A percentile compares a stretch with the other conserved stretches of the same genome.
Evolutionary conservation across 352 stramenopile species (phyloP).

Genomic region (Phytopythium aichiense): DNA sequence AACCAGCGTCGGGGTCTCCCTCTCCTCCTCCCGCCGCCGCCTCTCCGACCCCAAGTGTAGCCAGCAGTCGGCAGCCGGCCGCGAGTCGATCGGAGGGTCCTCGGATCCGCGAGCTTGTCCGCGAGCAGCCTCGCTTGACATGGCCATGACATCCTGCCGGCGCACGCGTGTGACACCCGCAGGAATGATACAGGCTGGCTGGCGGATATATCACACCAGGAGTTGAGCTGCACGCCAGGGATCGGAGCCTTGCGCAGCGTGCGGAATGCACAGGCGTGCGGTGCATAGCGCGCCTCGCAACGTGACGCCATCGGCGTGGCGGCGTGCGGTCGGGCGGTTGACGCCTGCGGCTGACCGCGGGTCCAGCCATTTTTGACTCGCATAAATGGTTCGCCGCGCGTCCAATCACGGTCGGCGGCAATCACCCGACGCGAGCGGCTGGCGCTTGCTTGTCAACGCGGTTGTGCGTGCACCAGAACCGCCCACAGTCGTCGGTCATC

Average conservation of each 20-base stretch:
- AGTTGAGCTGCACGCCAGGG: not conserved
- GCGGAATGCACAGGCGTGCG: not conserved
- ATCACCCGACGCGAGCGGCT: not conserved
- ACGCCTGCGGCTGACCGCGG: not conserved
- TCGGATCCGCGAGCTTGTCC: not conserved
- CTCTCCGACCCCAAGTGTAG: not conserved
- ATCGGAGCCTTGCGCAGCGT: not conserved
- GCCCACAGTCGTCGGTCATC: too few relatives aligned
- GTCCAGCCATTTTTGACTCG: not conserved
- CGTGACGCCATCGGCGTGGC: not conserved
- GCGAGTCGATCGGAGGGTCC: not conserved
- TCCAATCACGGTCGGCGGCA: not conserved
- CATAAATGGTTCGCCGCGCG: constrained; percentile 1
- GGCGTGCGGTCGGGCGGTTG: not conserved
- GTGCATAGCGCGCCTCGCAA: not conserved
- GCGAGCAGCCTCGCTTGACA: too few relatives aligned
- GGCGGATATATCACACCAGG: too few relatives aligned
- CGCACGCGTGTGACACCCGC: too few relatives aligned
- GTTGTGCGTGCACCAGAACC: too few relatives aligned
- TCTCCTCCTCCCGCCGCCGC: too few relatives aligned
- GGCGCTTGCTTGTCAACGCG: too few relatives aligned
- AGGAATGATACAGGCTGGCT: too few relatives aligned
- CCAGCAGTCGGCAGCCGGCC: too few relatives aligned
- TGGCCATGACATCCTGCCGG: too few relatives aligned
- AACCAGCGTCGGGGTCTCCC: not conserved